phyloP scores from a whole-genome alignment of 1,139 yeast species.

The Lizanozyma gosingica region DNA sequence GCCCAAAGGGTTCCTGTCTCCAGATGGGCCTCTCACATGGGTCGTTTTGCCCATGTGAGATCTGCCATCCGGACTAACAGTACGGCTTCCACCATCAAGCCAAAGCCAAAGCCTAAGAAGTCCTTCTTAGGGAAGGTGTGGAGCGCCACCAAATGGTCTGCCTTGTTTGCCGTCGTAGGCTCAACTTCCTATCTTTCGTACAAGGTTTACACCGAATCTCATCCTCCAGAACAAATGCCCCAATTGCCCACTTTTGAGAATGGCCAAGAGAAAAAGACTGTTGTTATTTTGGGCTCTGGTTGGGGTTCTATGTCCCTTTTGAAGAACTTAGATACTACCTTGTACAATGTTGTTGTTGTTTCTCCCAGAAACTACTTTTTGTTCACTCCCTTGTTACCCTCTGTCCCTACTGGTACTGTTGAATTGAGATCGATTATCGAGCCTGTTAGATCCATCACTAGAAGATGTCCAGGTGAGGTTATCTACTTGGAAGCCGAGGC shows the following conservation, averaged over 20 bases:
- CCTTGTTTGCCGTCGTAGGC: constrained; percentile 22
- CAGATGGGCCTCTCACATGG: neutral
- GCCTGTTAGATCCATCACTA: constrained; percentile 69
- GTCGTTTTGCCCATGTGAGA: constrained; percentile 6
- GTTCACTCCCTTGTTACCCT: constrained; percentile 89
- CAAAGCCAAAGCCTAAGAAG: constrained; percentile 9
- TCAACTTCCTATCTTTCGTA: constrained; percentile 43
- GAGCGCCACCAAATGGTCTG: constrained; percentile 21
- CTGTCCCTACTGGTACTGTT: constrained; percentile 89
- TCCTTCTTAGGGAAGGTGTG: constrained; percentile 16
- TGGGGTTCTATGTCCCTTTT: constrained; percentile 87
- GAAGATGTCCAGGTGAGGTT: constrained; percentile 70
- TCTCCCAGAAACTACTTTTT: constrained; percentile 93
- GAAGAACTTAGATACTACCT: constrained; percentile 76
- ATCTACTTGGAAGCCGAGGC: constrained; percentile 89
- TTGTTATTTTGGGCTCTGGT: constrained; percentile 87
- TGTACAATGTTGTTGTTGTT: constrained; percentile 81
- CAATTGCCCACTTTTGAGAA: constrained; percentile 41
- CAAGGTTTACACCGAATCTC: constrained; percentile 51
- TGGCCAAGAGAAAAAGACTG: constrained; percentile 76
- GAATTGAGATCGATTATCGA: constrained; percentile 86
- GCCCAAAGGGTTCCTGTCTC: constrained; percentile 1
- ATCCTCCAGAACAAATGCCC: constrained; percentile 46
- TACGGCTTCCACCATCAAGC: constrained; percentile 6
- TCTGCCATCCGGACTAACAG: constrained; percentile 5